These are phyloP conservation scores for Erigeron canadensis DNA, from an alignment of 129 eudicot genomes.

Conservation along the genomic window DNA sequence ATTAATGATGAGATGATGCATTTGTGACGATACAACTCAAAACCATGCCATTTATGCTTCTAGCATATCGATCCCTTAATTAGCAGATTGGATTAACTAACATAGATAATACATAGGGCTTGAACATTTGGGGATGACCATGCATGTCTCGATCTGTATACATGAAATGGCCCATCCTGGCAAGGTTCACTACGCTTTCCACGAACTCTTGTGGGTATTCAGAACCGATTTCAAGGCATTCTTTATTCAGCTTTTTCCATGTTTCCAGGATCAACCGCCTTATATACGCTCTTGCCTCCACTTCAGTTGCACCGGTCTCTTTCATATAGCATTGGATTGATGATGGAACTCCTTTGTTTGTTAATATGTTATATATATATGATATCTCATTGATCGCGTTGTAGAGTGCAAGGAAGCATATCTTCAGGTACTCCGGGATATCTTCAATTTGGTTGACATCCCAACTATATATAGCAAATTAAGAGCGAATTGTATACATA, in stretches of 20 bases:
- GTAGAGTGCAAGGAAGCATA: conserved; percentile 43
- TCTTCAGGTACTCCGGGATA: conserved; percentile 47
- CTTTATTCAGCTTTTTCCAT: conserved; percentile 38
- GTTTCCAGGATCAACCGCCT: conserved; percentile 20
- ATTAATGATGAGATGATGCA: too few species aligned
- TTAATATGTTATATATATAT: conserved; percentile 36
- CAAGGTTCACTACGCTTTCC: conserved; percentile 27
- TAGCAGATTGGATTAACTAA: conserved; percentile 31
- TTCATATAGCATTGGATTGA: conserved; percentile 35
- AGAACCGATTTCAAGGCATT: conserved; percentile 18
- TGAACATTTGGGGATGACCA: conserved; percentile 14
- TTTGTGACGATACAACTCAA: too few species aligned
- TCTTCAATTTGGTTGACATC: conserved; percentile 36
- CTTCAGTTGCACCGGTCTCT: conserved; percentile 32
- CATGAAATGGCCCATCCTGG: conserved; percentile 27
- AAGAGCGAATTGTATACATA: too few species aligned
- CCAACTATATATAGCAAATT: conserved; percentile 37
- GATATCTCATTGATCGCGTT: conserved; percentile 44
- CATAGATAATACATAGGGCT: conserved; percentile 8
- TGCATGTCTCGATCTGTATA: conserved; percentile 34
- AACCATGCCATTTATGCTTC: too few species aligned
- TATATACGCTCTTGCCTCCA: conserved; percentile 30
- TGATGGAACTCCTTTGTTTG: conserved; percentile 34
- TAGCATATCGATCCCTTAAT: too few species aligned
- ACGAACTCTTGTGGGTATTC: conserved; percentile 10